Base-by-base conservation (phyloP, 257 asterid genomes). In the Solanum neorickii region DNA sequence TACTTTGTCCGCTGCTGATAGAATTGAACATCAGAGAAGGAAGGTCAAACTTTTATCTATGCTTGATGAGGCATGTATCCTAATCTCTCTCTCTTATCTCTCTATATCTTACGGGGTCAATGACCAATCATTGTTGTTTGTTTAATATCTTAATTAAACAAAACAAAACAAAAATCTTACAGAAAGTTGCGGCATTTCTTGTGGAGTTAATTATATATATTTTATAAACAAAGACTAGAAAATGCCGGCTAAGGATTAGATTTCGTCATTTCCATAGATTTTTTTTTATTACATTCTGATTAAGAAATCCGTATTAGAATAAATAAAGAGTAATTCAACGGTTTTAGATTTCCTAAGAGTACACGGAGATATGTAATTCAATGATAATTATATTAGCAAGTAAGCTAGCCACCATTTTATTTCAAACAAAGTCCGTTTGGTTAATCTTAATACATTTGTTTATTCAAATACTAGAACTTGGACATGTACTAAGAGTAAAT, bases 41-140 rank as follows among this genome's bases (percentile, higher is more conserved):
- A 97, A 97, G 98, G 98, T 96, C 98, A 97, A 97, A 96, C 95
- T 97, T 23, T 86, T 96, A 86, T 90, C 99, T 39, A 97, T 97
- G 99, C 99, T 96, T 90, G 99, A 97, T 89, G 99, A 97, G 99
- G 99, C 90, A 93, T 37, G 98, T 92, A 89, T 60, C 47, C 84
- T 87, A 33, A 65, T 89, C 92, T 73, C 75, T 83, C 75, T 83
- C 73, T 83, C 87, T 59, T 83, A 0, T 49, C 86, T 72, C 87
- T 44, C 44, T 78, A 76, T 78, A 76, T 85, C 27, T 73, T 9
- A 37, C 72, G 41, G 27, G 86, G 85, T 91, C 89, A 87, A 41
- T 49, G 85, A 23, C 95, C 90, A 93, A 92, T 95, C 91, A 93
- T 89, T 88, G 83, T 86, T 65, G 70, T 88, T 88, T 91, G 88